These are phyloP conservation scores for Vinca major DNA, from an alignment of 305 asterid species.

Conservation along the genomic window DNA sequence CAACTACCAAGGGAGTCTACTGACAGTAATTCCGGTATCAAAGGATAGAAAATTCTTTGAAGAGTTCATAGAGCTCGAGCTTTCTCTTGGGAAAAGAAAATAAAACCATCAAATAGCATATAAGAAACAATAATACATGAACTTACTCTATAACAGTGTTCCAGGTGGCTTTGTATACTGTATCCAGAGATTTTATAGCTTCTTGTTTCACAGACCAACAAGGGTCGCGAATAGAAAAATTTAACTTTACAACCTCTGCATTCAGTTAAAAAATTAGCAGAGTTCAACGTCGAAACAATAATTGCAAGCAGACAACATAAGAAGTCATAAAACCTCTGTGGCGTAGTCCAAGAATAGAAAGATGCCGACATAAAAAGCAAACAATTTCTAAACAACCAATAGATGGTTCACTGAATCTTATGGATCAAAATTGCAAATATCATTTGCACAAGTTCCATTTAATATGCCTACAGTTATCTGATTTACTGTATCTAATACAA, in stretches of 20 bases:
- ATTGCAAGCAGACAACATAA: not conserved
- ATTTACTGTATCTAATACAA: not conserved
- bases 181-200: conserved; percentile 52
- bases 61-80: not conserved
- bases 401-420: not conserved
- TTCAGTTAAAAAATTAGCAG: conserved; percentile 15
- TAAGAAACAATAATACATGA: conserved; percentile 1
- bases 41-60: not conserved
- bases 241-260: conserved; percentile 43
- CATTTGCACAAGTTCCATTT: not conserved
- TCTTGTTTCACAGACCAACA: conserved; percentile 45
- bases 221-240: conserved; percentile 42
- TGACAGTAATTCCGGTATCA: not conserved
- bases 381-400: not conserved
- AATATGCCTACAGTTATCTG: not conserved
- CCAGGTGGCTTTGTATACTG: conserved; percentile 47
- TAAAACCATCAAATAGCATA: conserved; percentile 4
- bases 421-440: not conserved
- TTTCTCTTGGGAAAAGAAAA: not conserved
- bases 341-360: not conserved
- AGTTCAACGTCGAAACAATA: conserved; percentile 1
- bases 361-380: not conserved
- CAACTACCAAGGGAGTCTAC: not conserved
- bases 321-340: not conserved
- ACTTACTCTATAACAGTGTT: conserved; percentile 38